Evolutionary conservation across 345 rosid species (phyloP), one percentile per base, ranked within the genome.

Genomic region (Cardiospermum halicacabum): DNA sequence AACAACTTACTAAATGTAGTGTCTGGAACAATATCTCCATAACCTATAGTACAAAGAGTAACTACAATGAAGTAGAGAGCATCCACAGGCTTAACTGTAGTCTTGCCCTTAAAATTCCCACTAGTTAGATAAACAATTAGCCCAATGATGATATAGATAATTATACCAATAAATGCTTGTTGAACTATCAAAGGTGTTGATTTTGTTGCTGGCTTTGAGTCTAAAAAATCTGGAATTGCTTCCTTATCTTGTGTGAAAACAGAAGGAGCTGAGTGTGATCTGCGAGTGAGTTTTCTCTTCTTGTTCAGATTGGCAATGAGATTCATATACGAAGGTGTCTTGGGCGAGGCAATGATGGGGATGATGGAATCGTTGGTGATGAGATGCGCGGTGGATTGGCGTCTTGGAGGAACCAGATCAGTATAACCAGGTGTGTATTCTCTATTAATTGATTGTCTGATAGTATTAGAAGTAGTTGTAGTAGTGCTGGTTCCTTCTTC

Each of bases 21-120:
- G 69, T 87, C 76, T 0, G 94, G 94, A 39, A 81, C 80, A 12
- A 88, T 85, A 47, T 88, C 94, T 0, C 91, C 90, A 32, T 77
- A 88, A 1, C 94, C 94, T 15, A 88, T 88, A 0, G 89, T 83
- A 71, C 94, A 83, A 7, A 85, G 84, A 1, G 94, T 85, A 16
- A 85, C 94, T 39, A 88, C 84, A 4, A 76, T 68, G 75, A 81
- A 88, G 69, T 88, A 88, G 58, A 88, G 60, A 16, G 84, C 91
- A 58, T 88, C 94, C 7, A 88, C 79, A 0, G 81, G 86, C 58
- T 67, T 75, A 53, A 28, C 49, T 19, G 89, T 84, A 50, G 60
- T 16, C 1, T 54, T 67, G 5, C 85, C 89, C 48, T 72, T 80
- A 71, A 82, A 87, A 11, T 60, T 63, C 22, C 79, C 81, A 39